Evolutionary conservation across 2,329 filamentous ascomycete genomes (phyloP).

Genomic region (Tolypocladium tropicale): DNA sequence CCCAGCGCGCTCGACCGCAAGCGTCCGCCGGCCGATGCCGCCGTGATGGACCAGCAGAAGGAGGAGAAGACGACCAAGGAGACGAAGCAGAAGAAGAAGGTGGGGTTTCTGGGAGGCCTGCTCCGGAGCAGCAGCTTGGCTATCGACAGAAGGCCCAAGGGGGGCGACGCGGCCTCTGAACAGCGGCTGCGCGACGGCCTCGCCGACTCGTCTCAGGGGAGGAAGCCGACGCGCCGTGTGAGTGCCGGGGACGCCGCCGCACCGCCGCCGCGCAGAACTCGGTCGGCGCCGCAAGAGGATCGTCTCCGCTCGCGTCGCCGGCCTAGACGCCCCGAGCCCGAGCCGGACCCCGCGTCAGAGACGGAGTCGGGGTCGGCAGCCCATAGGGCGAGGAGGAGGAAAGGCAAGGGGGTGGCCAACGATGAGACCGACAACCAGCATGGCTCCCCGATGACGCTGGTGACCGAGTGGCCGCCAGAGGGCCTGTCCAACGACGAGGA

Average conservation of each 20-base stretch:
- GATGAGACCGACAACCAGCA: neutral
- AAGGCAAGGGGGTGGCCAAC: neutral
- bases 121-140: constrained; percentile 37
- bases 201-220: neutral
- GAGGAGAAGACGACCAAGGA: too few species aligned
- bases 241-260: neutral
- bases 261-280: neutral
- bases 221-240: neutral
- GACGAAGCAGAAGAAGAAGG: constrained; percentile 32
- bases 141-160: constrained; percentile 2
- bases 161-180: neutral
- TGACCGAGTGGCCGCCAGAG: constrained; percentile 43
- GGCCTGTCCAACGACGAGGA: constrained; percentile 38
- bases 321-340: constrained; percentile 27
- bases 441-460: neutral
- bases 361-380: neutral
- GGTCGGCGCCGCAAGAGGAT: neutral
- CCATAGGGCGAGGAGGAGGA: neutral
- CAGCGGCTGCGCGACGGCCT: neutral
- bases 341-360: constrained; percentile 9
- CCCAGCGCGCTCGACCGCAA: neutral
- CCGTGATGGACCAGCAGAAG: constrained; percentile 22
- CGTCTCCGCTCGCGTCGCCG: constrained; percentile 26
- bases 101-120: constrained; percentile 36
- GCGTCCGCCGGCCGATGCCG: neutral